phyloP scores from a whole-genome alignment of 345 rosid species.

The Cardiospermum halicacabum region DNA sequence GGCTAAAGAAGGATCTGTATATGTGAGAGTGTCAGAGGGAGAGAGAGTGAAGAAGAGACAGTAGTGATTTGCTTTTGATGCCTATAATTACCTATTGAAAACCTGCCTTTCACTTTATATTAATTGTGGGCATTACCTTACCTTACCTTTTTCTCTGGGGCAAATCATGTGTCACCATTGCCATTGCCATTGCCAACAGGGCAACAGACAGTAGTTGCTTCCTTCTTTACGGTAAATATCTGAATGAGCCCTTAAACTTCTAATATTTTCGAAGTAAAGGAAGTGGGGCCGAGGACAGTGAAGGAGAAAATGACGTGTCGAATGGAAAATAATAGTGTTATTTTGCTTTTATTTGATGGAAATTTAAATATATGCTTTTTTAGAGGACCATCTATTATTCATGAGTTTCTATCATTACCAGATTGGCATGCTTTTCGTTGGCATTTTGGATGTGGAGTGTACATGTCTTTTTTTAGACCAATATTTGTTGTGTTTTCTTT shows the following conservation, averaged over 20 bases:
- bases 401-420: slow-evolving; percentile 7
- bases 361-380: neutral
- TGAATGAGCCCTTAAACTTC: no score
- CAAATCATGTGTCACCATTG: slow-evolving; percentile 67
- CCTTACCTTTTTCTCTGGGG: slow-evolving; percentile 36
- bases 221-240: no score
- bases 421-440: slow-evolving; percentile 2
- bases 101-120: slow-evolving; percentile 29
- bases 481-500: no score
- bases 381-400: slow-evolving; percentile 15
- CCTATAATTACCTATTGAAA: slow-evolving; percentile 43
- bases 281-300: no score
- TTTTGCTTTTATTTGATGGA: neutral
- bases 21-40: slow-evolving; percentile 28
- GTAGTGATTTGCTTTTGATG: slow-evolving; percentile 22
- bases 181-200: slow-evolving; percentile 29
- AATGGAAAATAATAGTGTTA: neutral
- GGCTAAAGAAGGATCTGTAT: slow-evolving; percentile 43
- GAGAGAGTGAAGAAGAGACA: slow-evolving; percentile 13
- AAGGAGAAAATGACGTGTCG: neutral
- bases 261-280: neutral
- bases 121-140: slow-evolving; percentile 27
- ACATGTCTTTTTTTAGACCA: no score
- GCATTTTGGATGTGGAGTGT: neutral
- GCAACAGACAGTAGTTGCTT: slow-evolving; percentile 25